Base-by-base conservation (phyloP, 1,284 basidiomycete species). In the Meripilus lineatus region DNA sequence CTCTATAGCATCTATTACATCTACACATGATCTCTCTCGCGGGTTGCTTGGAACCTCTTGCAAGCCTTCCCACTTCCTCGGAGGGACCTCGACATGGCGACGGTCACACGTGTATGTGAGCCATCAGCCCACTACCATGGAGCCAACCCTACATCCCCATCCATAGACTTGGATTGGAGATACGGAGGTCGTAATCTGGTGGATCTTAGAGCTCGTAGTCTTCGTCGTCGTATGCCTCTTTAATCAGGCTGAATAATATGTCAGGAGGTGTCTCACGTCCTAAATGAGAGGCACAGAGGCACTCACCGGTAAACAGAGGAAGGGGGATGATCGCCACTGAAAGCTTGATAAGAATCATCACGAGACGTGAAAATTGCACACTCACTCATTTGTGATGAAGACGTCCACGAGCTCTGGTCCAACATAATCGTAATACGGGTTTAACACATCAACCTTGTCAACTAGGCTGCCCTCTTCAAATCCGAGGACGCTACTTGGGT, bases 311-410 rank as follows among this genome's bases (percentile, higher is more conserved):
- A 93, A 57, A 94, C 85, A 46, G 91, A 93, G 23, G 91, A 89
- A 22, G 91, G 92, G 32, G 92, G 89, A 60, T 94, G 91, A 62
- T 94, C 91, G 32, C 91, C 91, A 58, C 91, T 94, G 52, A 23
- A 50, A 47, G 38, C 8, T 52, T 40, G 42, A 44, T 38, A 42
- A 22, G 40, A n/a, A 35, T n/a, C 18, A 47, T 38, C 46, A 34
- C 48, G 38, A 38, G 20, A 34, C 18, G 33, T 37, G 28, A 48
- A 32, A 36, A 40, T 21, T 17, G 20, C 35, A 5, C 2, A 81
- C 90, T 72, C 61, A 93, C 92, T 94, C 89, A 57, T 99, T 99
- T 8, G 94, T 98, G 56, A 98, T 92, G 61, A 93, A 95, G 15
- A 93, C 86, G 61, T 94, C 89, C 43, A 99, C 80, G 49, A 96